Evolutionary conservation across 2,329 filamentous ascomycete genomes (phyloP).

Genomic region (Colletotrichum godetiae): DNA sequence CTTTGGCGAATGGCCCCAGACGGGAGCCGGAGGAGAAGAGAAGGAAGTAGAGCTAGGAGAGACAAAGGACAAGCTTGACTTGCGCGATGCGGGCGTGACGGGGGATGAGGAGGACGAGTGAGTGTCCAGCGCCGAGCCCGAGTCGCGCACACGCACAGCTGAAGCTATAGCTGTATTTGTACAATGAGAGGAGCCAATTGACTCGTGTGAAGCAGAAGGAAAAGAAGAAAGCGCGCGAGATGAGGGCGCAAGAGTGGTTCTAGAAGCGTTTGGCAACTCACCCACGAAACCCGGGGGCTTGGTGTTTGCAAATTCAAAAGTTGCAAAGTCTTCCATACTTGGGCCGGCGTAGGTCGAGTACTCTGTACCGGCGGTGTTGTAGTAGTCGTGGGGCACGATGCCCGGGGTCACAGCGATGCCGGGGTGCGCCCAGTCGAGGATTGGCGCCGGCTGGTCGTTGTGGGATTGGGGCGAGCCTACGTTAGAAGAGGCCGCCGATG

Average conservation of each 20-base stretch:
- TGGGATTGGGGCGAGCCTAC: conserved; percentile 75
- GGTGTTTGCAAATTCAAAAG: conserved; percentile 59
- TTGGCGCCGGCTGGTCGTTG: conserved; percentile 66
- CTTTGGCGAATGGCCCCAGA: conserved; percentile 44
- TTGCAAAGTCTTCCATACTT: conserved; percentile 61
- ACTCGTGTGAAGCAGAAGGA: conserved; percentile 39
- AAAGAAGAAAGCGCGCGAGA: conserved; percentile 42
- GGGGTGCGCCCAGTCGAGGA: conserved; percentile 68
- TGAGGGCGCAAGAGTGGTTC: conserved; percentile 35
- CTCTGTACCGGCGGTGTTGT: conserved; percentile 62
- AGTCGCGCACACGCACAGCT: conserved; percentile 34
- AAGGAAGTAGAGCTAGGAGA: conserved; percentile 47
- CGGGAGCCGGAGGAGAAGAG: conserved; percentile 44
- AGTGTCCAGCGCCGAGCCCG: conserved; percentile 42
- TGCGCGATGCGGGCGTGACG: conserved; percentile 41
- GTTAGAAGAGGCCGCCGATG: conserved; percentile 74
- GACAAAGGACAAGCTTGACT: conserved; percentile 44
- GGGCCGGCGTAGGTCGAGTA: conserved; percentile 64
- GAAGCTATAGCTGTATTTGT: neutral
- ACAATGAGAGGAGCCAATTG: conserved; percentile 36
- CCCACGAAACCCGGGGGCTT: conserved; percentile 65
- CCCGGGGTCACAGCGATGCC: conserved; percentile 70
- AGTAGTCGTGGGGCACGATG: conserved; percentile 70
- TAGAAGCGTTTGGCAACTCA: conserved; percentile 60
- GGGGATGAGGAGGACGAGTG: conserved; percentile 41